Evolutionary conservation across 768 basidiomycete species (phyloP), one percentile per base, ranked within the genome.

Genomic region (Suillus plorans): DNA sequence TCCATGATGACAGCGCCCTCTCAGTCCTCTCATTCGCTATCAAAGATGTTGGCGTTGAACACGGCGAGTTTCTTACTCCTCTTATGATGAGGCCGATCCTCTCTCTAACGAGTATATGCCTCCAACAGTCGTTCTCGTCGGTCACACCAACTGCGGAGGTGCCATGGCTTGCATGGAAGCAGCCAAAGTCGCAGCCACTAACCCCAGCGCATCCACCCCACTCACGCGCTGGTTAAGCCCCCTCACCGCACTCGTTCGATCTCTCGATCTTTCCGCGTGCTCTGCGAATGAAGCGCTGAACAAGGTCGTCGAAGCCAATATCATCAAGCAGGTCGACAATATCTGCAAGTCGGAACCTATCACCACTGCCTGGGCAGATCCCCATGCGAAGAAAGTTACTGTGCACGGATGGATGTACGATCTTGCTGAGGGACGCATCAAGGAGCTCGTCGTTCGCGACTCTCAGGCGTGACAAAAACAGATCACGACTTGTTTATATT

Each of bases 111-210:
- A 59, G 37, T 56, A 28, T 42, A 31, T 56, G 7, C 12, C 20
- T 36, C 49, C 50, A 42, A 1, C 70, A 94, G 92, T 96, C 65
- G 80, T 93, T 66, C 79, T 96, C 69, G 91, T 89, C 36, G 94
- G 94, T 20, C 94, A 97, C 74, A 88, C 89, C 13, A 80, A 86
- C 62, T 97, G 94, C 73, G 94, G 92, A 62, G 94, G 94, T 60
- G 90, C 85, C 4, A 73, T 78, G 0, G 86, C 89, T 6, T 86
- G 86, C 60, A 76, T 85, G 44, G 70, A 73, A 1, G 84, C 86
- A 53, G 81, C 79, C 44, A 76, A 78, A 64, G 75, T 73, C 20
- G 69, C 76, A 10, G 61, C 68, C 12, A 68, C 80, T 59, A 37
- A 56, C 49, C 3, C 36, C 13, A 1, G 4, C 16, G 60, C 70